These are phyloP conservation scores for Allium cepa DNA, from an alignment of 106 monocot species.

Conservation along the genomic window DNA sequence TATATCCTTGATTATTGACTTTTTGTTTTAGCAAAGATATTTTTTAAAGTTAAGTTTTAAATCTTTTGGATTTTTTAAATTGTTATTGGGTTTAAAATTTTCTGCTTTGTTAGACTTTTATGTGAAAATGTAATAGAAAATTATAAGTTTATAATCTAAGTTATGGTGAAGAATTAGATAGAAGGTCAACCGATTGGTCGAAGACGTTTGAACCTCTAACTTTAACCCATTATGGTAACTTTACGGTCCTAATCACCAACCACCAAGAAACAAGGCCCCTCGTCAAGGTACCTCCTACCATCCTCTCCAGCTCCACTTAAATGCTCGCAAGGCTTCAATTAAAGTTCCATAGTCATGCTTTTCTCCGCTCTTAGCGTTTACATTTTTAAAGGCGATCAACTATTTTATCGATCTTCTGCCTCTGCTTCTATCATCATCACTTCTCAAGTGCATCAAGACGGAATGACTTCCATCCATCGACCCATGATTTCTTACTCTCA, in stretches of 20 bases:
- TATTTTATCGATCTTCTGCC: constrained; percentile 37
- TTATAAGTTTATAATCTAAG: too few relatives aligned
- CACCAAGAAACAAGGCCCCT: constrained; percentile 53
- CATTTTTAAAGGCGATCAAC: constrained; percentile 59
- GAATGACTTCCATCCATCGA: constrained; percentile 58
- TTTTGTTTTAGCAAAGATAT: too few relatives aligned
- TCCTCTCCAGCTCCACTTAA: constrained; percentile 32
- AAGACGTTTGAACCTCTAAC: too few relatives aligned
- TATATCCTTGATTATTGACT: too few relatives aligned
- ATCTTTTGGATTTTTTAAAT: too few relatives aligned
- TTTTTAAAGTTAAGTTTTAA: too few relatives aligned
- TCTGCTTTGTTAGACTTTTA: too few relatives aligned
- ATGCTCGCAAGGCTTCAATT: constrained; percentile 56
- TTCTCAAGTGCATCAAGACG: constrained; percentile 52
- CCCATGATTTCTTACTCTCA: constrained; percentile 63
- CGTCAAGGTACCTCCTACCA: constrained; percentile 49
- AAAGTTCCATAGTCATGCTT: constrained; percentile 31
- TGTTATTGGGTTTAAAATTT: too few relatives aligned
- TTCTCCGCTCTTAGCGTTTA: constrained; percentile 32
- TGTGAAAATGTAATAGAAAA: too few relatives aligned
- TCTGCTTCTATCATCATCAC: neutral
- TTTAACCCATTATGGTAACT: constrained; percentile 19
- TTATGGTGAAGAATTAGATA: too few relatives aligned
- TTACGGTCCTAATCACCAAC: constrained; percentile 45
- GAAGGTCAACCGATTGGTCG: too few relatives aligned